These are phyloP conservation scores for Linnemannia exigua DNA, from an alignment of 192 early-diverging fungal genomes.

Conservation along the genomic window DNA sequence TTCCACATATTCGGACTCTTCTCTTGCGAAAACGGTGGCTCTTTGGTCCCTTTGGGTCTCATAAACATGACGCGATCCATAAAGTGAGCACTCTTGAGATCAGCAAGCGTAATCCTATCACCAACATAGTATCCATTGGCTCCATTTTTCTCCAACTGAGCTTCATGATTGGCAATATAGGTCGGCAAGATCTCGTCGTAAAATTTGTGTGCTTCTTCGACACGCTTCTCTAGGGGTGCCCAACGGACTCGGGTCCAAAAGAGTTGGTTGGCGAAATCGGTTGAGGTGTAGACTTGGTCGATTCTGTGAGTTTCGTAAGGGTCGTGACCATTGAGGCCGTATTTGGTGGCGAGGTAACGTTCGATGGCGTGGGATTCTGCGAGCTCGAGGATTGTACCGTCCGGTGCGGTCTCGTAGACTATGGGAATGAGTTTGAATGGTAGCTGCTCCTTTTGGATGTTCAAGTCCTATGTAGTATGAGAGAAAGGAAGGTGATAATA, in stretches of 20 bases:
- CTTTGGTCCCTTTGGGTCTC: slow-evolving; percentile 13
- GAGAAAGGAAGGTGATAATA: neutral
- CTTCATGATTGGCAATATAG: slow-evolving; percentile 55
- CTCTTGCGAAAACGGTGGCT: slow-evolving; percentile 18
- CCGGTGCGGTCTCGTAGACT: slow-evolving; percentile 15
- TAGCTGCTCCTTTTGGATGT: slow-evolving; percentile 7
- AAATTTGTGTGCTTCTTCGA: slow-evolving; percentile 15
- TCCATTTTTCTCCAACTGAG: slow-evolving; percentile 63
- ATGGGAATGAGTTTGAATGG: slow-evolving; percentile 34
- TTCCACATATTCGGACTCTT: slow-evolving; percentile 25
- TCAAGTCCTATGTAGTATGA: slow-evolving; percentile 28
- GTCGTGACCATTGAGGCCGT: slow-evolving; percentile 17
- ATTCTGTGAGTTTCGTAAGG: slow-evolving; percentile 37
- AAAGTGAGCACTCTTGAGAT: slow-evolving; percentile 35
- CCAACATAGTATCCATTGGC: slow-evolving; percentile 67
- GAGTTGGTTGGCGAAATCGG: slow-evolving; percentile 4
- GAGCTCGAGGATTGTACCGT: slow-evolving; percentile 24
- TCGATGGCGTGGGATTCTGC: slow-evolving; percentile 42
- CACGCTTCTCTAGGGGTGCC: slow-evolving; percentile 17
- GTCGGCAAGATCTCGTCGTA: slow-evolving; percentile 12
- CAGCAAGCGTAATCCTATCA: slow-evolving; percentile 51
- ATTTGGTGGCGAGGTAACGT: slow-evolving; percentile 44
- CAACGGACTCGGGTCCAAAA: neutral
- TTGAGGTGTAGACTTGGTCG: slow-evolving; percentile 49
- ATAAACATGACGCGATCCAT: slow-evolving; percentile 22